Conservation (phyloP, 345 rosid genomes). For the Lepidium sativum region DNA sequence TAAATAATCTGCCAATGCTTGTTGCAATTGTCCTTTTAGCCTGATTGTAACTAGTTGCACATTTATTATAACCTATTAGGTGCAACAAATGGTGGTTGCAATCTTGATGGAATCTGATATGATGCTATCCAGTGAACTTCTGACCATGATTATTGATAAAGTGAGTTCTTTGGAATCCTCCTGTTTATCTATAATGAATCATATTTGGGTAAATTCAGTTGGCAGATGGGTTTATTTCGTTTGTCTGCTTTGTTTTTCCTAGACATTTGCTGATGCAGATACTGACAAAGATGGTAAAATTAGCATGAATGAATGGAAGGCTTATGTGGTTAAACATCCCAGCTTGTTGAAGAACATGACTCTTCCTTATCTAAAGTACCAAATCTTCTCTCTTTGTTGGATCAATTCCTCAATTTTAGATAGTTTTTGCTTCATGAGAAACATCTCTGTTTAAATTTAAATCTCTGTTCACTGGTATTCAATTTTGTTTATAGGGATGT, state of each 20-base stretch:
- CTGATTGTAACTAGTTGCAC: background rate
- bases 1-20: conserved; percentile 20
- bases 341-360: conserved; percentile 70
- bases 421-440: background rate
- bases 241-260: conserved; percentile 11
- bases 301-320: conserved; percentile 57
- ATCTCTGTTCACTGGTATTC: conserved; percentile 4
- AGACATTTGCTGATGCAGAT: conserved; percentile 82
- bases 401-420: background rate
- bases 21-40: background rate
- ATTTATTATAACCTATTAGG: conserved; percentile 34
- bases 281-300: conserved; percentile 61
- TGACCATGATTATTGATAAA: conserved; percentile 63
- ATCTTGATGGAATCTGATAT: conserved; percentile 58
- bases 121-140: conserved; percentile 46
- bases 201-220: background rate
- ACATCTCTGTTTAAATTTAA: background rate
- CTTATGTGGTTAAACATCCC: conserved; percentile 46
- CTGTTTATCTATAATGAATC: background rate
- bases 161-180: conserved; percentile 23
- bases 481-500: conserved; percentile 44
- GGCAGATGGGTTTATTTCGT: background rate
- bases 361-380: conserved; percentile 63
- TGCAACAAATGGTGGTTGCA: conserved; percentile 76
- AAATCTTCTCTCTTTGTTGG: background rate